phyloP scores from a whole-genome alignment of 2,329 filamentous ascomycete species.

The Fusarium citri region DNA sequence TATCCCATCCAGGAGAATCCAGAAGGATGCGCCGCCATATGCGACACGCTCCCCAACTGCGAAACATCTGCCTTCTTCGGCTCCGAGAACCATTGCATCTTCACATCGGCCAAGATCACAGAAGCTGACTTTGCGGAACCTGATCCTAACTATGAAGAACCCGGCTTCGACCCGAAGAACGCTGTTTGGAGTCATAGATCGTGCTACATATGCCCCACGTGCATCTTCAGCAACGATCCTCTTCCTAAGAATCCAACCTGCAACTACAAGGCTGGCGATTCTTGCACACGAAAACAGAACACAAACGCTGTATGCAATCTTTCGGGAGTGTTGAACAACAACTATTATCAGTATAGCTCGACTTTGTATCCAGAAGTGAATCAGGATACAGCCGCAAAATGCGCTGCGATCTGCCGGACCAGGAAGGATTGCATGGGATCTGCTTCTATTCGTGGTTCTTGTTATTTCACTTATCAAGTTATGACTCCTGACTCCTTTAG shows the following conservation, averaged over 20 bases:
- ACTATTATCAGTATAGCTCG: not conserved
- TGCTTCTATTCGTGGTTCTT: not conserved
- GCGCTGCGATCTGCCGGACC: not conserved
- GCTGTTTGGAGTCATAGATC: slow-evolving; percentile 14
- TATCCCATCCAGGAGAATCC: slow-evolving; percentile 12
- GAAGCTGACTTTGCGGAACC: not conserved
- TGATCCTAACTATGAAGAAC: not conserved
- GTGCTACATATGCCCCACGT: slow-evolving; percentile 13
- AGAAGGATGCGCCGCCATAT: slow-evolving; percentile 22
- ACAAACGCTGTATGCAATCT: not conserved
- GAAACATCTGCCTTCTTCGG: slow-evolving; percentile 5
- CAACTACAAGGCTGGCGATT: slow-evolving; percentile 2
- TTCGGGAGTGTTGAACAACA: not conserved
- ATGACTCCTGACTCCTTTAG: not conserved
- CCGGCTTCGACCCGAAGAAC: not conserved
- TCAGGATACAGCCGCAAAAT: not conserved
- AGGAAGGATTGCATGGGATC: not conserved
- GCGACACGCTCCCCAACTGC: slow-evolving; percentile 2
- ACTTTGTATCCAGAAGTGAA: not conserved
- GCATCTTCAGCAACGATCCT: not conserved
- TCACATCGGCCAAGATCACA: not conserved
- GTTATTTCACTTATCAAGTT: not conserved
- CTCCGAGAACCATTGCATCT: slow-evolving; percentile 19
- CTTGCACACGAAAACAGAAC: not conserved
- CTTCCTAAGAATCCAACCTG: slow-evolving; percentile 9